Evolutionary conservation across 2,329 filamentous ascomycete genomes (phyloP).

Genomic region (Xylaria hypoxylon): DNA sequence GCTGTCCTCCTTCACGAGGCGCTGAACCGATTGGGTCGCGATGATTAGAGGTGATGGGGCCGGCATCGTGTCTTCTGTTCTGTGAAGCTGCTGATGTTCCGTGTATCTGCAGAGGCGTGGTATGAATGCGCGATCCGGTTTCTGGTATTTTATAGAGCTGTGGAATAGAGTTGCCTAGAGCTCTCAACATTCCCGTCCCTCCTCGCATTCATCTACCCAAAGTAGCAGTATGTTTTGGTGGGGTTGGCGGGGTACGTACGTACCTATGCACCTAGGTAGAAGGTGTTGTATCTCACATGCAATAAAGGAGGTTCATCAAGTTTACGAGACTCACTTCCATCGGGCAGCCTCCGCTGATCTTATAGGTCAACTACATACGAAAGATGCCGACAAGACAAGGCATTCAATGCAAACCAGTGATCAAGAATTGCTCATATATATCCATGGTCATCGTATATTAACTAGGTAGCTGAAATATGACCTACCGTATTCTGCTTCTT

Average conservation of each 20-base stretch:
- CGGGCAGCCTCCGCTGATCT: too few relatives aligned
- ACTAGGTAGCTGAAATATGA: too few relatives aligned
- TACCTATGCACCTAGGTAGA: background rate
- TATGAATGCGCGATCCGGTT: background rate
- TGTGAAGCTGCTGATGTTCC: background rate
- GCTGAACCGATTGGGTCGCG: slow-evolving; percentile 80
- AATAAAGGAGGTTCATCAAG: slow-evolving; percentile 4
- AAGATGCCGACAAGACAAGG: too few relatives aligned
- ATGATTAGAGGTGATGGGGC: slow-evolving; percentile 82
- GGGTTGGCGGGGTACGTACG: slow-evolving; percentile 52
- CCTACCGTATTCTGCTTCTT: too few relatives aligned
- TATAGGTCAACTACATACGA: too few relatives aligned
- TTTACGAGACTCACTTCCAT: too few relatives aligned
- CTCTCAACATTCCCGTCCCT: slow-evolving; percentile 8
- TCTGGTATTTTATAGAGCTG: slow-evolving; percentile 8
- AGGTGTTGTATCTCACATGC: background rate
- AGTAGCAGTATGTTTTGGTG: slow-evolving; percentile 50
- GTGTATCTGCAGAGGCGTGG: background rate
- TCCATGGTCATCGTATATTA: too few relatives aligned
- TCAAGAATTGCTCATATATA: too few relatives aligned
- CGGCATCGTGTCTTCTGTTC: slow-evolving; percentile 68
- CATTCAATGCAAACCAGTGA: too few relatives aligned
- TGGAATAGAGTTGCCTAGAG: slow-evolving; percentile 41
- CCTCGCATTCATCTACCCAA: slow-evolving; percentile 27
- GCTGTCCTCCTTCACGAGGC: slow-evolving; percentile 90